Evolutionary conservation across 208 protist genomes (phyloP), one percentile per base, ranked within the genome.

Genomic region (Leishmania arabica): DNA sequence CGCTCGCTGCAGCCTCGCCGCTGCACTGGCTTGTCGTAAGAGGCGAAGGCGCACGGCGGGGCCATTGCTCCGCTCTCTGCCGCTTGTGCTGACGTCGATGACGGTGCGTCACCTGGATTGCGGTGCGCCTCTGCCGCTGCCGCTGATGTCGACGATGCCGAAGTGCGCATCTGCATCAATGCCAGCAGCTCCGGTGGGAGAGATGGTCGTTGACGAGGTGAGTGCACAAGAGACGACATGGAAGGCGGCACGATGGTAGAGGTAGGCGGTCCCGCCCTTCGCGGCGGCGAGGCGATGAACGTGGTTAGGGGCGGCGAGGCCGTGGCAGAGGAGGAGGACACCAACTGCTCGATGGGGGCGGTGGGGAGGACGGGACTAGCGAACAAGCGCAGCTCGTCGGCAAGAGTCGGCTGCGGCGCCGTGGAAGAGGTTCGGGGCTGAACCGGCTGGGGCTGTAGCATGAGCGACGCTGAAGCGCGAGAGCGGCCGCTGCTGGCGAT

Each of bases 341-440:
- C 24, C 56, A 65, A 19, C 11, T 27, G 56, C 9, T 40, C 31
- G 56, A 24, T 11, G 24, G 42, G 49, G 42, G 37, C 49, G 42
- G 53, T 19, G 40, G 71, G 70, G 68, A 82, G 80, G 66, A 51
- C 31, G 21, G 37, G 69, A 45, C 60, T 86, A 45, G 62, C 53
- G 62, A 86, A 75, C 62, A 62, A 60, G 34, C 82, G 82, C 24
- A 85, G 62, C 71, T 85, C 82, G 64, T 85, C 82, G 5, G 82
- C 82, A 6, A 85, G 77, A 37, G 77, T 66, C 37, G 49, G 77
- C 47, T 62, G 82, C 68, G 49, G 42, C 13, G 54, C 42, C 24
- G 40, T 51, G 21, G 69, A 8, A 19, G 45, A 53, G 40, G 45
- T 37, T 27, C 45, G 6, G 42, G 37, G 11, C 42, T 54, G 65